Base-by-base conservation (phyloP, 768 basidiomycete species). In the Leccinum disarticulatum region DNA sequence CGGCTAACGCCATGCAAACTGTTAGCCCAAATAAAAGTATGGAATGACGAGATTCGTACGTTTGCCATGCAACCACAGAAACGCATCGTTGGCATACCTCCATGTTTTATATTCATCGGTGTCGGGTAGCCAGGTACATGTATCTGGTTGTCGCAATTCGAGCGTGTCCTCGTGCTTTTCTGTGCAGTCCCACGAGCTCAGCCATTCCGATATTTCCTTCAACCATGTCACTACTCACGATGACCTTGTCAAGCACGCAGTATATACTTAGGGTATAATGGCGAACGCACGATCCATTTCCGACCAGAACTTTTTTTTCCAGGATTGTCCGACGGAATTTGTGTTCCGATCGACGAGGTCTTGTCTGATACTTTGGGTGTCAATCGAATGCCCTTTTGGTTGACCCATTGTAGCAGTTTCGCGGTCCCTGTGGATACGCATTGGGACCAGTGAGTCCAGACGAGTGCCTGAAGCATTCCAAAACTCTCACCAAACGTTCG, bases 151-250 rank as follows among this genome's bases (percentile, higher is more conserved):
- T 22, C 22, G 46, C 46, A 47, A 25, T 25, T 47, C 46, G 22
- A 47, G 46, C 10, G 46, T 47, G 22, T 47, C 46, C 13, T 47
- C 22, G n/a, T 47, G 46, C 19, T 47, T 47, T 7, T 11, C 11
- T 4, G 22, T 47, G 22, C 22, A 25, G 6, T 25, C 8, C 46
- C 46, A 47, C 5, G 46, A 13, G 33, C 13, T 11, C 1, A 33
- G 33, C 33, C 33, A 33, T 33, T 13, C 33, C 0, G 11, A 33
- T 33, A 33, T 33, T 13, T 33, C 33, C 11, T 11, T 33, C 4
- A 33, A 13, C 33, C 4, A 11, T 33, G 11, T 33, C 11, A 4
- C 33, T 33, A 8, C 66, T 81, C 50, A 68, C 22, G 22, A 25
- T 14, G 35, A 5, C 13, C 13, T 19, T 47, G 19, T 47, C n/a